Conservation (phyloP, 164 flowering plant genomes). For the Aristolochia fimbriata region DNA sequence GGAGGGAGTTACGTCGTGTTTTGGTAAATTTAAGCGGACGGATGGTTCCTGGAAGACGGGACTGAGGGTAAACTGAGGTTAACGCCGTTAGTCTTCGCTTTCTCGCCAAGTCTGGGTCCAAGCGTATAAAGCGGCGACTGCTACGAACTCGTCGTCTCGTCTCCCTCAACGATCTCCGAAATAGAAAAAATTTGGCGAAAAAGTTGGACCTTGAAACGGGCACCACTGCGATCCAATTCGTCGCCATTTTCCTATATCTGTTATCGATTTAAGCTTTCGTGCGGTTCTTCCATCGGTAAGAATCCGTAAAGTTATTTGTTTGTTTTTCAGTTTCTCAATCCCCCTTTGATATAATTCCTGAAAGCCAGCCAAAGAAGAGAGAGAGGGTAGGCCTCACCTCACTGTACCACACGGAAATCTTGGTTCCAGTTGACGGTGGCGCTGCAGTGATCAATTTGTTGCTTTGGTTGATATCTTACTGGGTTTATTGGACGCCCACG, state of each 20-base stretch:
- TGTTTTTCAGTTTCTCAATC: not conserved
- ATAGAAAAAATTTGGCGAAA: not conserved
- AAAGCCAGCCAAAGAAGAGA: not conserved
- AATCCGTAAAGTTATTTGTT: conserved; percentile 7
- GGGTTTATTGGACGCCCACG: no score
- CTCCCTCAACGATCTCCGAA: not conserved
- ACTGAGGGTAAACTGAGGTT: no score
- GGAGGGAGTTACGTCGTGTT: no score
- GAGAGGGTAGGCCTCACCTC: not conserved
- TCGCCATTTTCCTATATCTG: conserved; percentile 7
- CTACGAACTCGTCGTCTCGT: no score
- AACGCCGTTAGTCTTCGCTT: no score
- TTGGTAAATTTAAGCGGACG: no score
- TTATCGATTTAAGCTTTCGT: not conserved
- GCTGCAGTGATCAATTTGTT: not conserved
- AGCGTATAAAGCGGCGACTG: no score
- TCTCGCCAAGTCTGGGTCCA: no score
- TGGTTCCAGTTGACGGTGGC: no score
- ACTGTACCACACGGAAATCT: no score
- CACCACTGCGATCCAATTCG: conserved; percentile 1
- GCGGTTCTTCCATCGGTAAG: conserved; percentile 16
- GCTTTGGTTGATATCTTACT: not conserved
- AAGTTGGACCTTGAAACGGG: not conserved
- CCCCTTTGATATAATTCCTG: not conserved
- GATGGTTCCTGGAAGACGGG: no score